These are phyloP conservation scores for Stipa capillata DNA, from an alignment of 176 grass and related monocot species.

Conservation along the genomic window DNA sequence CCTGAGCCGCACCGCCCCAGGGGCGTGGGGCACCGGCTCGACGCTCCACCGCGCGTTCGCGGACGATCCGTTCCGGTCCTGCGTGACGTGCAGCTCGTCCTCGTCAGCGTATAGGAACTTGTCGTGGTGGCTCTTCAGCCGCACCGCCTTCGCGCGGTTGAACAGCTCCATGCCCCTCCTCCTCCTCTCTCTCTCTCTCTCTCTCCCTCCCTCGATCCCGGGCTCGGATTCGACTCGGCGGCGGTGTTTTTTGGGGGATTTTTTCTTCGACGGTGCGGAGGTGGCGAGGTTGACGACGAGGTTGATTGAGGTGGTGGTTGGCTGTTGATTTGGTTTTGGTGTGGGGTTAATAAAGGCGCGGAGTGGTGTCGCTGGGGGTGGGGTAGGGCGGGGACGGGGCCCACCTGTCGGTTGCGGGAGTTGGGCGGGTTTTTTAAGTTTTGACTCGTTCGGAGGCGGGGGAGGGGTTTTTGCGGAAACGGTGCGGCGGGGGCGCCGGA, in stretches of 20 bases:
- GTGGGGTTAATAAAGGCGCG: background rate
- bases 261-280: background rate
- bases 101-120: constrained; percentile 90
- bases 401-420: background rate
- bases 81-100: constrained; percentile 67
- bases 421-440: background rate
- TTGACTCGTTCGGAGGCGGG: constrained; percentile 2
- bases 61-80: constrained; percentile 59
- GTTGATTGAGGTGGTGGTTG: no score
- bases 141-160: constrained; percentile 60
- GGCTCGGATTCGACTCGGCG: background rate
- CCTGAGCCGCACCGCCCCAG: constrained; percentile 30
- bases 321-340: no score
- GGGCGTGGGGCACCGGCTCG: constrained; percentile 9
- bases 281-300: background rate
- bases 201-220: no score
- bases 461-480: no score
- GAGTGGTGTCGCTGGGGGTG: background rate
- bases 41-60: constrained; percentile 63
- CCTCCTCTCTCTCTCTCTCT: no score
- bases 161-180: constrained; percentile 78
- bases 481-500: background rate
- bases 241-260: no score
- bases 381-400: background rate
- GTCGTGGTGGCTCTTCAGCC: constrained; percentile 80